Base-by-base conservation (phyloP, 2,329 filamentous ascomycete genomes). In the Epichloe uncinata region DNA sequence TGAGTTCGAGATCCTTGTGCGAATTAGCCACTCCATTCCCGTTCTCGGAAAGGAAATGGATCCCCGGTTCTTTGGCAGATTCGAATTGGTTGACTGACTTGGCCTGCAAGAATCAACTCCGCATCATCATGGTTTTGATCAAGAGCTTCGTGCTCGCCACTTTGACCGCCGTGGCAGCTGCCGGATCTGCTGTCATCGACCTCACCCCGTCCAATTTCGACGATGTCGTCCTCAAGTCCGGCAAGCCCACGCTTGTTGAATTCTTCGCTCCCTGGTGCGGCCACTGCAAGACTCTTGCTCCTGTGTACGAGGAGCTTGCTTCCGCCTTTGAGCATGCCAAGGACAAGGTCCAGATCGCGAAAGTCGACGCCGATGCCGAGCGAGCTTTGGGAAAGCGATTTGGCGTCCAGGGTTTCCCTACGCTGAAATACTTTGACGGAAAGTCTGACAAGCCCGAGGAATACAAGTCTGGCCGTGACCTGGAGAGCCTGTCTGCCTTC, bases 251-350 rank as follows among this genome's bases (percentile, higher is more conserved):
- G 0, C 82, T 98, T 26, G 89, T 97, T 60, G 90, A 97, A 69
- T 98, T 98, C 79, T 97, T 95, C 65, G 93, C 93, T 35, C 90
- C 91, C 22, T 98, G 93, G 93, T 98, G 93, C 64, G 94, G 93
- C 34, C 93, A 98, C 77, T 98, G 93, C 87, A 97, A 97, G 79
- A 95, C 74, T 63, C 85, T 98, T 35, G 93, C 93, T 15, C 94
- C 93, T 46, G 74, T 94, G 52, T 98, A 94, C 69, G 93, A 98
- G 67, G 87, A 98, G 65, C 81, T 98, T 42, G 93, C 81, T 44
- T 67, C 74, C 46, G 72, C 75, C 41, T 95, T 90, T 67, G 81
- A 85, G 56, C 81, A 78, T 61, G 81, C 82, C 56, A 78, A 78
- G 62, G 73, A 78, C 63, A 78, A 85, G 66, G 80, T 98, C 50